Base-by-base conservation (phyloP, 306 rosid genomes). In the Vigna mungo region DNA sequence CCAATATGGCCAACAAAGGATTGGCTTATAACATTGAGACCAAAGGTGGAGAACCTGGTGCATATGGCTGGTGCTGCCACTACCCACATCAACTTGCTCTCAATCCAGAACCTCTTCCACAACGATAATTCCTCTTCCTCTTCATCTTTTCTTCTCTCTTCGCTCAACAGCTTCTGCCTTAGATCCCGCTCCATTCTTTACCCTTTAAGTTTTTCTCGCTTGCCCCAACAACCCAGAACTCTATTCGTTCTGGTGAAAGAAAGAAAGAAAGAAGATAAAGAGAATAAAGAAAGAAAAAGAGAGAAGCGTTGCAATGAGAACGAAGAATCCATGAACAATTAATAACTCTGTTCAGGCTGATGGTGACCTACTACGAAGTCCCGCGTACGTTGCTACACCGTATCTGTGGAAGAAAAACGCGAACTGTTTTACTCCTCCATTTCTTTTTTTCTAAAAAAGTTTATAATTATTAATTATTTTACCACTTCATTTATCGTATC, bases 21-120 rank as follows among this genome's bases (percentile, higher is more conserved):
- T 30, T 89, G 93, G 23, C 81, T 89, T 14, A 87, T 85, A 25
- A 87, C 85, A 17, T 58, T 55, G 60, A 89, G 58, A 4, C 93
- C 93, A 37, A 89, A 89, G n/a, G 89, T 63, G 0, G 86, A 72
- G 48, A 75, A 68, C 46, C 90, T 76, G 0, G 90, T 82, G 84
- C 85, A 83, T 9, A 89, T 86, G 7, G 85, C 86, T 1, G 93
- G 93, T 48, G 80, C 89, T 18, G 93, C 89, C 14, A 89, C 88
- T 3, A 76, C 0, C 93, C 93, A 89, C 81, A 89, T 71, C 18
- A 48, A 1, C 65, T 85, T 78, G 51, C 67, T 73, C 62, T 89
- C 93, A 21, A 5, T 13, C 90, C 86, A 89, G 7, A 83, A 68
- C 76, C 77, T 88, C 36, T 75, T 76, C 12, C 16, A 16, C 7